Base-by-base conservation (phyloP, 441 rosid genomes). In the Populus tomentosa region DNA sequence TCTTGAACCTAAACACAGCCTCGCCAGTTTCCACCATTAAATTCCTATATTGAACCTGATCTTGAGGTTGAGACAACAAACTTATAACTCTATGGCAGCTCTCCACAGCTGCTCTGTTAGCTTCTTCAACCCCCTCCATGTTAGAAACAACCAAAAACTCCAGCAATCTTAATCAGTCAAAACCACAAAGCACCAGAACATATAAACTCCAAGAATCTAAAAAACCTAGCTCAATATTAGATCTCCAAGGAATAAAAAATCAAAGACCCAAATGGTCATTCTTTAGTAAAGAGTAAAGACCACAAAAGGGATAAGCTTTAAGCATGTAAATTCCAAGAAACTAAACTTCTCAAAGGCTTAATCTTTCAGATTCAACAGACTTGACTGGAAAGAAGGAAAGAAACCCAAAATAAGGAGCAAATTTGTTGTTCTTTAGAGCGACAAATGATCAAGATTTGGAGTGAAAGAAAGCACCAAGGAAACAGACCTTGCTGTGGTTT, bases 121-220 rank as follows among this genome's bases (percentile, higher is more conserved):
- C 92, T 81, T 87, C 92, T 81, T 92, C 99, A 75, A 93, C 92
- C 84, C 86, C 97, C 81, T 95, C 97, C 99, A 95, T 95, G 21
- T 76, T 78, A 28, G 3, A 28, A 28, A 74, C 68, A 67, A 66
- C 75, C 56, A 36, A 59, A 74, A 78, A 8, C 64, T 3, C 23
- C 42, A 62, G n/a, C 21, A 66, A 85, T 71, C 81, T 83, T 85
- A 84, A 86, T 77, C 68, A 70, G 71, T 32, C 66, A 61, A 71
- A 77, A 70, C 59, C 59, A 66, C 56, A 40, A 74, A 70, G 69
- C 64, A 79, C 77, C 72, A 50, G 65, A 77, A 73, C 80, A 79
- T 50, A 76, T 68, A 72, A 73, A 68, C 79, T 72, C 62, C 71
- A 71, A 50, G 76, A 66, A 69, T 59, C 75, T 46, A 16, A 67